phyloP scores from a whole-genome alignment of 768 basidiomycete species.

The Suillus subluteus region DNA sequence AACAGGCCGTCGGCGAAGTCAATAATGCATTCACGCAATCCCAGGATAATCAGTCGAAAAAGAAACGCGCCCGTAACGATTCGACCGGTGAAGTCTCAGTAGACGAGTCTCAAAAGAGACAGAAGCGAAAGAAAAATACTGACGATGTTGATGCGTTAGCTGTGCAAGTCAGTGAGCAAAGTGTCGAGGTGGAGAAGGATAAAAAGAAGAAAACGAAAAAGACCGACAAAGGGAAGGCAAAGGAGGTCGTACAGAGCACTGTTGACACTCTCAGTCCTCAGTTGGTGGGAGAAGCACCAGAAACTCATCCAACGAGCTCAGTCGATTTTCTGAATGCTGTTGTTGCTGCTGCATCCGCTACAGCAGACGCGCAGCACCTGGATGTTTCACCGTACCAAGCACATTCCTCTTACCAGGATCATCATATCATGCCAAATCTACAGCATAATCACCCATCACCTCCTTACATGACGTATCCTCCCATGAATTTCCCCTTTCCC shows the following conservation, averaged over 20 bases:
- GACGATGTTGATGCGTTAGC: conserved; percentile 20
- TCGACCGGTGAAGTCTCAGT: conserved; percentile 13
- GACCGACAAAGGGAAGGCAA: conserved; percentile 33
- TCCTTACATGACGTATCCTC: conserved; percentile 34
- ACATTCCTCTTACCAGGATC: conserved; percentile 39
- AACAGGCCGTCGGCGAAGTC: conserved; percentile 50
- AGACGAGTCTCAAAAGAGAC: conserved; percentile 20
- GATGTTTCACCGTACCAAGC: conserved; percentile 31
- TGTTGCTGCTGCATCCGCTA: conserved; percentile 64
- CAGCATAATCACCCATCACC: conserved; percentile 21
- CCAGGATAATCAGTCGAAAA: conserved; percentile 31
- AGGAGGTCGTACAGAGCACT: conserved; percentile 31
- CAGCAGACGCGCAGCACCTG: conserved; percentile 38
- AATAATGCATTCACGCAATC: conserved; percentile 41
- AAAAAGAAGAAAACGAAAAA: conserved; percentile 41
- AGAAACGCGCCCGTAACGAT: conserved; percentile 37
- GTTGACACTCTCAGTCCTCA: conserved; percentile 38
- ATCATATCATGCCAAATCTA: conserved; percentile 31
- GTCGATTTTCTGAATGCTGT: conserved; percentile 66
- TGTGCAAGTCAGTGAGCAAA: neutral
- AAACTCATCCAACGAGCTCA: conserved; percentile 51
- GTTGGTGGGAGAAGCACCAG: conserved; percentile 34
- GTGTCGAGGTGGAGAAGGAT: conserved; percentile 3
- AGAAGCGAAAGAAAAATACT: conserved; percentile 39
- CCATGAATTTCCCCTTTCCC: conserved; percentile 32